phyloP scores from a whole-genome alignment of 1,284 basidiomycete genomes.

The Gomphus sp. region DNA sequence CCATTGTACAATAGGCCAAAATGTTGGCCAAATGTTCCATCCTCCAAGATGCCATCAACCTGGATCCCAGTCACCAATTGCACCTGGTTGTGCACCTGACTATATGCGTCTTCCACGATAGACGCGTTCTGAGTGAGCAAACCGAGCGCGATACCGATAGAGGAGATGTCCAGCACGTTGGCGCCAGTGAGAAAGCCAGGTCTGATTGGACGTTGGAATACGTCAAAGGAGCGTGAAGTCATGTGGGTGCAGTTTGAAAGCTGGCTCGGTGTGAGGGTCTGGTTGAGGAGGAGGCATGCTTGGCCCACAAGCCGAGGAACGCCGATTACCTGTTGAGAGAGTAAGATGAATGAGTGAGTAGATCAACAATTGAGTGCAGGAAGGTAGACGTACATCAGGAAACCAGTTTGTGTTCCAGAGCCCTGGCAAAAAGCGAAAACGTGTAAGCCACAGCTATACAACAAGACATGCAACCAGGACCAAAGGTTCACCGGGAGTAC shows the following conservation, averaged over 20 bases:
- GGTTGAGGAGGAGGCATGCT: conserved; percentile 46
- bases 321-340: not conserved
- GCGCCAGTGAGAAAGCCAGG: conserved; percentile 48
- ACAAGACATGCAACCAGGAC: not conserved
- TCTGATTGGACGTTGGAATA: conserved; percentile 34
- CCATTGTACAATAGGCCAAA: conserved; percentile 53
- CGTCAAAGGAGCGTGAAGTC: conserved; percentile 40
- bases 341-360: not conserved
- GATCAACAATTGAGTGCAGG: not conserved
- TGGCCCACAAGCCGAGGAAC: conserved; percentile 47
- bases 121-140: conserved; percentile 32
- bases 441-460: not conserved
- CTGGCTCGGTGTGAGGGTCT: conserved; percentile 33
- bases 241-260: conserved; percentile 39
- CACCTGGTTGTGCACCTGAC: conserved; percentile 39
- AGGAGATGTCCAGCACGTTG: conserved; percentile 50
- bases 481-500: conserved; percentile 31
- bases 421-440: not conserved
- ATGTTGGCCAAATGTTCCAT: conserved; percentile 59
- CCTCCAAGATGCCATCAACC: conserved; percentile 51
- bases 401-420: conserved; percentile 67
- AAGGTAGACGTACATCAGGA: conserved; percentile 35
- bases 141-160: conserved; percentile 44
- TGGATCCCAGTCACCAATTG: conserved; percentile 31
- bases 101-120: conserved; percentile 39